Base-by-base conservation (phyloP, 1,284 basidiomycete species). In the Melampsora abietis-canadensis region DNA sequence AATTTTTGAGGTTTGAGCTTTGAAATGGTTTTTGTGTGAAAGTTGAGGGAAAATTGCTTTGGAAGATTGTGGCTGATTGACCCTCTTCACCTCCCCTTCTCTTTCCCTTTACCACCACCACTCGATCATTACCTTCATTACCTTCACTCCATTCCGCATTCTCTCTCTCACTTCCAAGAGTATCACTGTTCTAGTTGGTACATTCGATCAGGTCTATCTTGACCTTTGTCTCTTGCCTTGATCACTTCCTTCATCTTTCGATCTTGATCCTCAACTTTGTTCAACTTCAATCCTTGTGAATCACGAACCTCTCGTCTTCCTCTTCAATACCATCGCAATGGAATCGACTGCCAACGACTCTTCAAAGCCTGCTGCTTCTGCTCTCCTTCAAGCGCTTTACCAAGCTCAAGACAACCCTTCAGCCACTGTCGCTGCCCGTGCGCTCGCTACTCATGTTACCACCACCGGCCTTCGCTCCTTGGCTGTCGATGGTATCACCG, bases 261-360 rank as follows among this genome's bases (percentile, higher is more conserved):
- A 48, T 68, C 59, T 34, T 62, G 66, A 51, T 63, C 63, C 34
- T 57, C 62, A 4, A 59, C 61, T 17, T 40, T 57, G 21, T 40
- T 40, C 27, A 61, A 62, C 24, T 61, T 34, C 12, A 54, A 59
- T 34, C 47, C 64, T 19, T 40, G 40, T 19, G 68, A 72, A 12
- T 76, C 54, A 57, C 46, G 63, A 21, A 65, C 67, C 8, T 47
- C 73, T n/a, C 57, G 60, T 87, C 67, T 85, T 87, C 78, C 84
- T 85, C 59, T 84, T 91, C 67, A 83, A 84, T 89, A 90, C 78
- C 77, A 88, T 84, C 68, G 47, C 74, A 21, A 34, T 60, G 37
- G 51, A n/a, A 46, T 63, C 31, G 6, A 27, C 40, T 57, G 10
- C 40, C n/a, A 68, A 46, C 51, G 51, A 54, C 72, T 59, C 34